A percentile compares a stretch with the other conserved stretches of the same genome.
Conservation (phyloP, 768 basidiomycete genomes). For the Suillus subaureus region DNA sequence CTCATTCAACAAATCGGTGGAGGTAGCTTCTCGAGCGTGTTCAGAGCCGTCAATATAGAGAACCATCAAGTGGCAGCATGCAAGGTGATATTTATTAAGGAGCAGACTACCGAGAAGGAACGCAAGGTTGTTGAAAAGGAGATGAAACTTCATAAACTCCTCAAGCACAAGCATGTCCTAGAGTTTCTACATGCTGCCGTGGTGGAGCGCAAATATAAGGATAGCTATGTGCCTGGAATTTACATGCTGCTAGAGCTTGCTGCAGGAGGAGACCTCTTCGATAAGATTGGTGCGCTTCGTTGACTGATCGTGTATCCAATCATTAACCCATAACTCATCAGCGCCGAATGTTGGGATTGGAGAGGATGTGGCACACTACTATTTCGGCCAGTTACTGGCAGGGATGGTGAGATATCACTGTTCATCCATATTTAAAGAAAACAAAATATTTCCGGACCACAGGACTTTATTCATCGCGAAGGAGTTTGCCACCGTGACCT, state of each 20-base stretch:
- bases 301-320: background rate
- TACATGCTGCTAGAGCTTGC: conserved; percentile 95
- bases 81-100: conserved; percentile 74
- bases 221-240: conserved; percentile 72
- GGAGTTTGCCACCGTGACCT: conserved; percentile 97
- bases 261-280: conserved; percentile 93
- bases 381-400: conserved; percentile 81
- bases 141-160: conserved; percentile 80
- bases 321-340: conserved; percentile 31
- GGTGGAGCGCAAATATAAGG: conserved; percentile 63
- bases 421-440: conserved; percentile 7
- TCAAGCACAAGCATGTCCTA: conserved; percentile 81
- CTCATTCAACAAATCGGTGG: conserved; percentile 80
- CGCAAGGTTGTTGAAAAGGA: conserved; percentile 89
- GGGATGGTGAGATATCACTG: conserved; percentile 65
- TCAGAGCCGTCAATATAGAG: conserved; percentile 71
- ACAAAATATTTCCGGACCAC: background rate
- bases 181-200: conserved; percentile 80
- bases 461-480: conserved; percentile 85
- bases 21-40: conserved; percentile 90
- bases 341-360: conserved; percentile 89
- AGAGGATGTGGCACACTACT: conserved; percentile 87
- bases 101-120: conserved; percentile 63
- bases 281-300: conserved; percentile 85
- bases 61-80: conserved; percentile 79